Evolutionary conservation across 768 basidiomycete species (phyloP), one percentile per base, ranked within the genome.

Genomic region (Saitozyma podzolica): DNA sequence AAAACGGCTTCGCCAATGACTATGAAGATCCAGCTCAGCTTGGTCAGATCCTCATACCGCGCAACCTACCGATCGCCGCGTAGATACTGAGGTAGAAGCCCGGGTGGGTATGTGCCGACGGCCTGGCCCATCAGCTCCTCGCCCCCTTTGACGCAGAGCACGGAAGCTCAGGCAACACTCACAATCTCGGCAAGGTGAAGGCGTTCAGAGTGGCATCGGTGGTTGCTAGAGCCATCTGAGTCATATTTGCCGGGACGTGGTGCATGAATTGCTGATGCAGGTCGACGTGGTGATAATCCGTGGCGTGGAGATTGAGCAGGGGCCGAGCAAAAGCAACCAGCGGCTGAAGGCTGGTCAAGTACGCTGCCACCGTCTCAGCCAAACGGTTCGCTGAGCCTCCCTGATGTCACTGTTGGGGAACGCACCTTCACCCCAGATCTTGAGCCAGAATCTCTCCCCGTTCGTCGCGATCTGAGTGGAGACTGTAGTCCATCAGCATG

Each of bases 381-480:
- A 50, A 39, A 39, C 13, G 39, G 47, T 48, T 17, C 16, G 37
- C 19, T 51, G 48, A 61, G 52, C 41, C 49, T 40, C 50, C 16
- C 13, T 58, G 43, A 2, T 45, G 6, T 29, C 29, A n/a, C 9
- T n/a, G 13, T 0, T 54, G 17, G 11, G 39, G 39, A 42, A 48
- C 66, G 63, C 50, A 75, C 77, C 87, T 63, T 86, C 84, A 9
- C 88, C 88, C 89, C 89, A 91, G 50, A 88, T 85, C 82, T 85
- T 89, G 70, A 92, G 87, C 90, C 90, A 92, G 6, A 61, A 76
- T 54, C 74, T 39, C 54, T 76, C 74, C 9, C 73, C 76, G 17
- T 72, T 54, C 9, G 62, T 64, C 29, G 65, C 53, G 11, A 68
- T 41, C 61, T 79, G 76, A 19, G 45, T 51, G 6, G 71, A 40